Evolutionary conservation across 257 asterid genomes (phyloP), one percentile per base, ranked within the genome.

Genomic region (Solanum corneliomulleri): DNA sequence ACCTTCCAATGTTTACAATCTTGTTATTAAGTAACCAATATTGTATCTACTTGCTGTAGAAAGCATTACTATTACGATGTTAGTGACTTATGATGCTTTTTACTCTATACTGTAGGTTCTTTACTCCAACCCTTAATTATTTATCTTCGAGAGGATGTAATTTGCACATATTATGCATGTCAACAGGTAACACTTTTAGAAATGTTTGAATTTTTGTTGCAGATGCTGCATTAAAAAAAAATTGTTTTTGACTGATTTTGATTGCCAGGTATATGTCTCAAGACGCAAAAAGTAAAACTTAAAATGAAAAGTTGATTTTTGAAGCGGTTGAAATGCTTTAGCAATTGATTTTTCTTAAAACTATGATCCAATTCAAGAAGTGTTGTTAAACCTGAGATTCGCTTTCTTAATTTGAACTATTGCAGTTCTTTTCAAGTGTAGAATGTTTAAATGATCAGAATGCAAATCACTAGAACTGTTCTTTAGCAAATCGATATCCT

Each of bases 51-150:
- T 27, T 27, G 27, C 27, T 27, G 27, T 27, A 27, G 27, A 27
- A 80, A 16, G 31, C 31, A 80, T 80, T 31, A 47, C 29, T 47
- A 6, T 80, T 47, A 27, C 6, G 29, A 80, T 76, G 68, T 47
- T 47, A 44, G 5, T 80, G 29, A 47, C 68, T 80, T 49, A 31
- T 80, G 44, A 10, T 49, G 45, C 20, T 47, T 27, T 47, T 31
- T 29, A 80, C 68, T 49, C 85, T 80, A 80, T 29, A 29, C 68
- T 92, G 91, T 92, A 97, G 99, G 99, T 97, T 97, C 91, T 95
- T 97, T 89, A 89, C 98, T 87, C 99, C 99, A 9, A 94, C 94
- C 78, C 92, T 96, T 77, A 95, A 92, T 88, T 91, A 94, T 91
- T 86, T 95, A 86, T 86, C 90, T 83, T 90, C 94, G 39, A 88